Base-by-base conservation (phyloP, 768 basidiomycete genomes). In the Tulasnella calospora region DNA sequence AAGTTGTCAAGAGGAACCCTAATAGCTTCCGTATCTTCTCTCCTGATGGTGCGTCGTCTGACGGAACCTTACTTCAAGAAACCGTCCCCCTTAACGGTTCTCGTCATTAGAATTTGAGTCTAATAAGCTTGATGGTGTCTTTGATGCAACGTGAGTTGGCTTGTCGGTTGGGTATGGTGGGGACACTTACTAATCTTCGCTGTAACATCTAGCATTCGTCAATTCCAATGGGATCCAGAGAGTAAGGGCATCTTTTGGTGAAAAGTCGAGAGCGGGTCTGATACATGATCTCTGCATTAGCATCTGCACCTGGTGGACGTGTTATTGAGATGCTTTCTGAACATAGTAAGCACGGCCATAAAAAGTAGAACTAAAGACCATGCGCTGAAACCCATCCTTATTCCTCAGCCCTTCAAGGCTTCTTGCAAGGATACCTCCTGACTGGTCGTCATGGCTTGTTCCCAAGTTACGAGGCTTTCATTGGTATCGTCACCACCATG, bases 361-460 rank as follows among this genome's bases (percentile, higher is more conserved):
- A 7, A 33, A n/a, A 17, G 27, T 30, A 33, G 9, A 17, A 6
- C 55, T 4, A 0, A 76, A 35, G 23, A 27, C 3, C 55, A 21
- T 21, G n/a, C 13, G 6, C 23, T 35, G n/a, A n/a, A 41, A 38
- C 36, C 23, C 4, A 40, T 12, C 21, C 30, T 57, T 15, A 1
- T 61, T n/a, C 19, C 21, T 21, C 69, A 80, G 79, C 93, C 13
- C 92, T 92, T 81, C 93, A 95, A 83, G 94, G 92, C 33, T 95
- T 95, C 91, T 86, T 96, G 17, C 94, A 98, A 84, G 95, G 95
- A 2, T 96, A 96, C 84, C 95, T 94, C 8, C 89, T 98, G 70
- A 96, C 95, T 0, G 95, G 95, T 40, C 83, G 86, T 35, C 83
- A 84, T 0, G 94, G 90, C 17, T 86, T 96, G 44, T 94, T 97